Base-by-base conservation (phyloP, 345 rosid species). In the Euphorbia peplus region DNA sequence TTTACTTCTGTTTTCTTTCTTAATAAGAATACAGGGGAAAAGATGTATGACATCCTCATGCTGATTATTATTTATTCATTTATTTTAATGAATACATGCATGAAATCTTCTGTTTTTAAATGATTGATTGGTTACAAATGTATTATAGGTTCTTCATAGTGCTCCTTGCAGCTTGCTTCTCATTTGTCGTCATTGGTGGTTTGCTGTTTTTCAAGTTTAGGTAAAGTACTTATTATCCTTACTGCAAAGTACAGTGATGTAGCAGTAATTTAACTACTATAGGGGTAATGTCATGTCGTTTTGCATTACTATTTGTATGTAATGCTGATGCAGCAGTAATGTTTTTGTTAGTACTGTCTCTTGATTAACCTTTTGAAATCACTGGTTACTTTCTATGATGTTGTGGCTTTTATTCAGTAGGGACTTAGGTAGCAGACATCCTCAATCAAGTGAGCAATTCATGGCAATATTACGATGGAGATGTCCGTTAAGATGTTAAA, bases 181-280 rank as follows among this genome's bases (percentile, higher is more conserved):
- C 97, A 2, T 93, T 91, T 80, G 89, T 93, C 68, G 14, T 85
- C 56, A 88, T 91, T 47, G 98, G 98, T 24, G 98, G 97, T 71
- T 73, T 89, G 67, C 79, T 91, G 15, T 86, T 93, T 84, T 91
- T 80, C 82, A 85, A 82, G 75, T 79, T 84, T 76, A 84, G 98
- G 98, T 93, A 83, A 84, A 52, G 61, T 72, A 22, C 37, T 29
- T 60, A 62, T 16, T 72, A 8, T 54, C 13, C 50, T 46, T 58
- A 39, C 66, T 63, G 56, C 51, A 54, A n/a, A 57, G 46, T 18
- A 47, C 22, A 32, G 61, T 50, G 57, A 61, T 14, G 46, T 64
- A 16, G 50, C 37, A 12, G 28, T 46, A 62, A 35, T 56, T 74
- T 42, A 35, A 42, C 58, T 62, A 15, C 50, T 64, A n/a, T 22